Evolutionary conservation across 1,284 basidiomycete genomes (phyloP), one percentile per base, ranked within the genome.

Genomic region (Moniliophthora roreri): DNA sequence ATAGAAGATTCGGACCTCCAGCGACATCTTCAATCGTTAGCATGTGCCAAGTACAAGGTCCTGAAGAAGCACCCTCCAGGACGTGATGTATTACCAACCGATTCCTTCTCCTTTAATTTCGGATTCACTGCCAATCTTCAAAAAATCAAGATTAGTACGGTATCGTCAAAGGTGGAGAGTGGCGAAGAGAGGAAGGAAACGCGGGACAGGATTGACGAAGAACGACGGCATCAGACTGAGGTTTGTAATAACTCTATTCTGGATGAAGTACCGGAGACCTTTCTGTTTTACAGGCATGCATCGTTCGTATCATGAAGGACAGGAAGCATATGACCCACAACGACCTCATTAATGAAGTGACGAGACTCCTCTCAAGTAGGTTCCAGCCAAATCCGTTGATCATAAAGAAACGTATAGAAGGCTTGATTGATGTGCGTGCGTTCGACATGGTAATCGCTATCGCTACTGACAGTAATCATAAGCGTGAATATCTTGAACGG

Each of bases 261-360:
- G 40, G 36, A 41, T 4, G 21, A 21, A 23, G 21, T 21, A 42
- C 48, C 16, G 26, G n/a, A 16, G 23, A 15, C 3, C 32, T 42
- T 54, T 55, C 49, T 58, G 28, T 34, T 23, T 13, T 16, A 35
- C 60, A 97, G 93, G 95, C 95, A 1, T 98, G 93, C 65, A 91
- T 99, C 57, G 97, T 99, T 21, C 87, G 97, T 37, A 88, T 98
- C 36, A 99, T 99, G 97, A 99, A 99, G 75, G 89, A 94, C 66
- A 77, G 95, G 56, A 98, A 98, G 69, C 82, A 82, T 52, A 87
- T 98, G 83, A 72, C 77, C 5, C 95, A 98, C 67, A 93, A 88
- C 58, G 94, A 96, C 55, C 80, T 99, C 15, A 80, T 98, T 52
- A 89, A 89, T 61, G 95, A 99, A 70, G 93, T 95, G 23, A 92